phyloP scores from a whole-genome alignment of 306 rosid genomes.

The Trichosanthes truncata region DNA sequence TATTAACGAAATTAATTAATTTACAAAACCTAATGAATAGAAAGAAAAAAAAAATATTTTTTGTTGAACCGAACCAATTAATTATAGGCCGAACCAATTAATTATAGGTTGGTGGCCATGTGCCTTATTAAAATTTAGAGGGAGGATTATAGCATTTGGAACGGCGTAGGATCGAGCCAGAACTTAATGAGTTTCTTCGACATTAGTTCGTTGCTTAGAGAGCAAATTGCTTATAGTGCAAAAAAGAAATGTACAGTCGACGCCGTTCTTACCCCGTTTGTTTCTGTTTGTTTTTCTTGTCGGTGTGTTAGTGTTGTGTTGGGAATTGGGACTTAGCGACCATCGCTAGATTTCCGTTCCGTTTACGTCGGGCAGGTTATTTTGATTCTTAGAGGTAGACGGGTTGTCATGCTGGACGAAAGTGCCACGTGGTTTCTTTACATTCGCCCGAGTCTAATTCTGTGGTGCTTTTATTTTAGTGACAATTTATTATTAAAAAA shows the following conservation, averaged over 20 bases:
- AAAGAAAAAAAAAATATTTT: background rate
- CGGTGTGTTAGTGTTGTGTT: too few relatives aligned
- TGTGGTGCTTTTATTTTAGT: too few relatives aligned
- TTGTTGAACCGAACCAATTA: background rate
- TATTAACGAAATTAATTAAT: too few relatives aligned
- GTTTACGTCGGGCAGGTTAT: constrained; percentile 39
- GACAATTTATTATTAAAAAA: too few relatives aligned
- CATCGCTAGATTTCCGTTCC: constrained; percentile 31
- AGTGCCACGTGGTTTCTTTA: background rate
- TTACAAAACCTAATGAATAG: background rate
- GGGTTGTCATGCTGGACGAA: background rate
- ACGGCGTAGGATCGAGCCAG: background rate
- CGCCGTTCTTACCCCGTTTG: constrained; percentile 30
- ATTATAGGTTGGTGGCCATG: background rate
- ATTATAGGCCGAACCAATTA: background rate
- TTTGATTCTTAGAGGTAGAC: constrained; percentile 1
- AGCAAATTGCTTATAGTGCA: background rate
- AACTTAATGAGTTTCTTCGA: background rate
- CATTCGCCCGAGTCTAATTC: background rate
- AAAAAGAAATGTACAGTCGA: constrained; percentile 3
- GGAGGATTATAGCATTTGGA: background rate
- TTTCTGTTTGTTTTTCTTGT: constrained; percentile 17
- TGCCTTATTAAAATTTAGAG: background rate
- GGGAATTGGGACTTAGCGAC: background rate
- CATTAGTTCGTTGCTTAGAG: constrained; percentile 1